Evolutionary conservation across 75 land plant genomes (phyloP).

Genomic region (Adiantum capillusveneris): DNA sequence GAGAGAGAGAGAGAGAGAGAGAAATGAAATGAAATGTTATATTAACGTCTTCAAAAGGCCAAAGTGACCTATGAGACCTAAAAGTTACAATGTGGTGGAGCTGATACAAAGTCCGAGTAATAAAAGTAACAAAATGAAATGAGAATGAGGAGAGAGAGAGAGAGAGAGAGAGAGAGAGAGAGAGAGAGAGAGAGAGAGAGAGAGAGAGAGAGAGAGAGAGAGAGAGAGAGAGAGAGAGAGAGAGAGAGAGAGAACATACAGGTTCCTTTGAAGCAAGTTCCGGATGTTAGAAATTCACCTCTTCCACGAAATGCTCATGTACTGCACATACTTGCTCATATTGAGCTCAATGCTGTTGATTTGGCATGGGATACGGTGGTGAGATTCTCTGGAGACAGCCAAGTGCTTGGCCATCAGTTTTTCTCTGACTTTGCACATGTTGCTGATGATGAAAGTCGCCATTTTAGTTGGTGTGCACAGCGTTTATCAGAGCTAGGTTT

Average conservation of each 20-base stretch:
- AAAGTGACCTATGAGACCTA: too few species aligned
- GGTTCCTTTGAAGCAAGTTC: conserved; percentile 74
- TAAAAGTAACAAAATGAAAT: too few species aligned
- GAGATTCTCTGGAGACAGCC: conserved; percentile 52
- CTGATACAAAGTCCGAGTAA: too few species aligned
- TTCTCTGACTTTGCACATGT: conserved; percentile 89
- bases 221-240: neutral
- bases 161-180: neutral
- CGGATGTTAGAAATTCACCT: conserved; percentile 50
- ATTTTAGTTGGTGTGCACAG: conserved; percentile 86
- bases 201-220: too few species aligned
- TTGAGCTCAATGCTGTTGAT: conserved; percentile 93
- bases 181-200: too few species aligned
- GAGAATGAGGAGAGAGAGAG: too few species aligned
- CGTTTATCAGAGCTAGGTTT: conserved; percentile 80
- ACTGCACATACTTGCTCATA: conserved; percentile 83
- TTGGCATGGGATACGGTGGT: conserved; percentile 97
- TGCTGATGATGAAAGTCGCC: conserved; percentile 95
- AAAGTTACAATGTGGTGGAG: too few species aligned
- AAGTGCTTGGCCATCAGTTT: conserved; percentile 56
- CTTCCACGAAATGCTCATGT: conserved; percentile 53
- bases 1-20: too few species aligned
- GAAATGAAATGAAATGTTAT: too few species aligned
- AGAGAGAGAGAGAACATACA: conserved; percentile 11
- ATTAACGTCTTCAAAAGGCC: too few species aligned